Conservation (phyloP, 202 grass and related monocot genomes). For the Zizania palustris region DNA sequence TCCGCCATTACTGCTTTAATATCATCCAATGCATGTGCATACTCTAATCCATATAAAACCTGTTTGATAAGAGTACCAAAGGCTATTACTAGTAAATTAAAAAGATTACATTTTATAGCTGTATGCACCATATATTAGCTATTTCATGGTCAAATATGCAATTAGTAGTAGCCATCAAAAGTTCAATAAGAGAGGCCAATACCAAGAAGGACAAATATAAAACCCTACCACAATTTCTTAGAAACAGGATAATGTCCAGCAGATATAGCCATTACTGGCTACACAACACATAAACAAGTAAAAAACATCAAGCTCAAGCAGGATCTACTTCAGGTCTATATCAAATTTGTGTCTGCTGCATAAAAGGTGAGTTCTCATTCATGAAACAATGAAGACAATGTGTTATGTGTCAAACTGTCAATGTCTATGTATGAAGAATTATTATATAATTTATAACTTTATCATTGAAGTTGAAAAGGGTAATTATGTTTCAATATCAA, state of each 20-base stretch:
- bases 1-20: conserved; percentile 52
- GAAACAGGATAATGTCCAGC: conserved; percentile 3
- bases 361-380: background rate
- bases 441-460: background rate
- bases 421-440: background rate
- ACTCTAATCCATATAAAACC: conserved; percentile 91
- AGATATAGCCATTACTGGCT: background rate
- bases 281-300: background rate
- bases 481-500: conserved; percentile 14
- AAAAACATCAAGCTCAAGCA: background rate
- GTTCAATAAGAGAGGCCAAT: background rate
- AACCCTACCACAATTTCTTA: background rate
- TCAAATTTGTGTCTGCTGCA: conserved; percentile 8
- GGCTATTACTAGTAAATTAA: conserved; percentile 24
- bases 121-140: background rate
- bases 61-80: conserved; percentile 31
- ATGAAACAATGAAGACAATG: background rate
- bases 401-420: too few relatives aligned
- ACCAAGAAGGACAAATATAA: background rate
- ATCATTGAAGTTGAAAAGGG: background rate
- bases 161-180: conserved; percentile 2
- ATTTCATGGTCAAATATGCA: background rate
- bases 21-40: conserved; percentile 65
- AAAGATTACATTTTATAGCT: background rate
- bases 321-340: background rate